Percentiles rank a stretch among this genome's conserved stretches.
These are phyloP conservation scores for Debaryomyces maramus DNA, from an alignment of 805 yeast species.

Conservation along the genomic window DNA sequence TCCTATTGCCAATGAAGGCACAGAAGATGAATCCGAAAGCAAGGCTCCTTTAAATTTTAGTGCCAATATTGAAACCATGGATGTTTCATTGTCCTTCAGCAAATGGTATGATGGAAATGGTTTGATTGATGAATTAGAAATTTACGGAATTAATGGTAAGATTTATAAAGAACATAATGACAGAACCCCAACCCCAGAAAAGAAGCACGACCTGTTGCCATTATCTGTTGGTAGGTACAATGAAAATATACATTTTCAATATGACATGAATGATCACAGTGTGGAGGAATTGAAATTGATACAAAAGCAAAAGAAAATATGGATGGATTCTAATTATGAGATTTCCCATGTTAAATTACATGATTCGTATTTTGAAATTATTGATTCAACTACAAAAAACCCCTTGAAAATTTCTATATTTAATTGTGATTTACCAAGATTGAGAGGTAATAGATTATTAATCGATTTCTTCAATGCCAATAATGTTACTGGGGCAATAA, in stretches of 20 bases:
- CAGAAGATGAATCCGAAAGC: constrained; percentile 11
- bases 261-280: constrained; percentile 30
- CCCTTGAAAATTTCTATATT: constrained; percentile 57
- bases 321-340: constrained; percentile 33
- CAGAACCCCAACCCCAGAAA: constrained; percentile 2
- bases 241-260: constrained; percentile 32
- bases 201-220: constrained; percentile 13
- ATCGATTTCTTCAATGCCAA: constrained; percentile 70
- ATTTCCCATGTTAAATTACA: constrained; percentile 45
- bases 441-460: constrained; percentile 58
- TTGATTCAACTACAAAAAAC: constrained; percentile 19
- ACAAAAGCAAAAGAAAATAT: constrained; percentile 2
- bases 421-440: constrained; percentile 61
- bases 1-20: neutral
- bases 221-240: constrained; percentile 23
- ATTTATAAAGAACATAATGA: constrained; percentile 18
- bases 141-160: constrained; percentile 48
- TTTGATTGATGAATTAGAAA: constrained; percentile 47
- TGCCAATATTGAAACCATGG: constrained; percentile 43
- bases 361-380: constrained; percentile 49
- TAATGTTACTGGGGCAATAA: constrained; percentile 71
- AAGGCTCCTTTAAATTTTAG: constrained; percentile 21
- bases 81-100: constrained; percentile 47
- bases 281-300: constrained; percentile 14
- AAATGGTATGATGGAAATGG: constrained; percentile 61